A percentile compares a stretch with the other conserved stretches of the same genome.
phyloP scores from a whole-genome alignment of 2,329 filamentous ascomycete genomes.

The Fusarium sp. region DNA sequence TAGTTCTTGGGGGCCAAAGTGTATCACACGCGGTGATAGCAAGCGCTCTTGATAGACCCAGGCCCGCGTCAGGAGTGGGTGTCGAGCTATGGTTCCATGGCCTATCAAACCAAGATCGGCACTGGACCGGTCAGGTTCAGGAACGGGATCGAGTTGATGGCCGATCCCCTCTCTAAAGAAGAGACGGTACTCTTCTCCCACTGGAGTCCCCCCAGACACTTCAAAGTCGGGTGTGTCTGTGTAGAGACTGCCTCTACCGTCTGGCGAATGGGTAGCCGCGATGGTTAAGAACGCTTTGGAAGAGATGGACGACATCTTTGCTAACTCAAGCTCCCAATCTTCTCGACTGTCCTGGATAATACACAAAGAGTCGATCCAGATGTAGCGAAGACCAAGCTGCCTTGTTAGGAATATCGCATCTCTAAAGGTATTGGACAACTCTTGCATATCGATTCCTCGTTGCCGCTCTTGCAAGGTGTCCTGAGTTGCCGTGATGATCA shows the following conservation, averaged over 20 bases:
- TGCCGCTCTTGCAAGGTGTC: conserved; percentile 6
- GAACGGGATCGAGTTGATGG: neutral
- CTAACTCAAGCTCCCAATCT: conserved; percentile 35
- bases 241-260: conserved; percentile 19
- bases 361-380: conserved; percentile 34
- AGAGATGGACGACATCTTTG: conserved; percentile 38
- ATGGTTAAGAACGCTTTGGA: conserved; percentile 29
- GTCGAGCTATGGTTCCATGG: neutral
- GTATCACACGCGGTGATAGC: conserved; percentile 36
- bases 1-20: conserved; percentile 35
- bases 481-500: neutral
- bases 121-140: neutral
- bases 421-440: conserved; percentile 14
- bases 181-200: neutral
- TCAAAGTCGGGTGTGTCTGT: conserved; percentile 3
- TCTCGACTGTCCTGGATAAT: conserved; percentile 36
- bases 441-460: neutral
- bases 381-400: conserved; percentile 22
- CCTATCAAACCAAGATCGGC: neutral
- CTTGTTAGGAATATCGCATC: conserved; percentile 17
- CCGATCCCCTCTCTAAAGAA: conserved; percentile 8
- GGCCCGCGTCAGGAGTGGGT: conserved; percentile 30
- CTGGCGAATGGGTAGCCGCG: conserved; percentile 23
- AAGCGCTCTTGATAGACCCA: conserved; percentile 44
- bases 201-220: neutral